phyloP scores from a whole-genome alignment of 129 eudicot genomes.

The Pittosporum tobira region DNA sequence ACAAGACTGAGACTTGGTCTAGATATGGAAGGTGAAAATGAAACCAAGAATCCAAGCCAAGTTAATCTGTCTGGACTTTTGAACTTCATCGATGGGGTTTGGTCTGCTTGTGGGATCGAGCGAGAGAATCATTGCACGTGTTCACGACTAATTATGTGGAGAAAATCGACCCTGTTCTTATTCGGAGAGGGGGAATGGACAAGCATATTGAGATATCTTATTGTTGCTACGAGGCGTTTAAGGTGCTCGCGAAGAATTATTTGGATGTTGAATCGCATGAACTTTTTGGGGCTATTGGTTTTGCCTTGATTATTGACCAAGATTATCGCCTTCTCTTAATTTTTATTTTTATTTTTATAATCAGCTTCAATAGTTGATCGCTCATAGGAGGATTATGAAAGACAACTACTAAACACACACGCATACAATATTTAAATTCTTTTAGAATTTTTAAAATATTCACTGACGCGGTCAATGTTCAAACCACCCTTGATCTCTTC shows the following conservation, averaged over 20 bases:
- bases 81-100: constrained; percentile 2
- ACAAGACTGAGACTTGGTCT: not conserved
- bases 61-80: constrained; percentile 2
- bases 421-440: too few species aligned
- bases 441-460: too few species aligned
- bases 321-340: too few species aligned
- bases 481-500: too few species aligned
- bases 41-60: not conserved
- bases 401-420: too few species aligned
- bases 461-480: too few species aligned
- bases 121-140: constrained; percentile 6
- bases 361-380: too few species aligned
- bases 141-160: constrained; percentile 7
- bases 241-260: constrained; percentile 5
- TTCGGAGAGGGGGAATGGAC: constrained; percentile 4
- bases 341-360: too few species aligned
- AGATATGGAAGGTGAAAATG: not conserved
- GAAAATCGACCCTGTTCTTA: constrained; percentile 5
- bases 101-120: constrained; percentile 2
- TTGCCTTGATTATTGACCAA: too few species aligned
- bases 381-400: too few species aligned
- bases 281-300: not conserved
- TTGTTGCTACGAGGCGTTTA: constrained; percentile 1
- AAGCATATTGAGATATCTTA: not conserved
- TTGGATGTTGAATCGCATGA: not conserved